Evolutionary conservation across 768 basidiomycete species (phyloP), one percentile per base, ranked within the genome.

Genomic region (Pluteus cervinus): DNA sequence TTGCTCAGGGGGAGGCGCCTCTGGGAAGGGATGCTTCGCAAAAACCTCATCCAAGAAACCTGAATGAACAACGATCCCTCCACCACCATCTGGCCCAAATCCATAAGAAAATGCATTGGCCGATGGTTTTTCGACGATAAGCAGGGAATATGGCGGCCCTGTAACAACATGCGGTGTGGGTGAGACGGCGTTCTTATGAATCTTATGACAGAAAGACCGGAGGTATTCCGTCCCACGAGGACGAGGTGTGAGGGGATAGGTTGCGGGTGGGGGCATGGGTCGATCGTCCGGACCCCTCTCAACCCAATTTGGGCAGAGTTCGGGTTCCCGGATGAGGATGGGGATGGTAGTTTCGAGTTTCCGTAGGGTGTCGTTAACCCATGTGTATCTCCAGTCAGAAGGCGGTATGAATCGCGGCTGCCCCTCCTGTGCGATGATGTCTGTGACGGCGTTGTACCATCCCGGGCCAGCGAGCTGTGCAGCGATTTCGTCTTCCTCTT

Each of bases 31-130:
- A 22, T 58, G 55, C 45, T 69, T 72, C 26, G 75, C 54, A 23
- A 96, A 66, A 36, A 97, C 81, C 38, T 90, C 81, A 53, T 97
- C 87, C 33, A 98, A 55, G 63, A 97, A 89, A 4, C 94, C 94
- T 9, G 87, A 88, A 58, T 89, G 97, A 7, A 99, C 79, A 38
- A 98, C 93, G 41, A 99, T 76, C 5, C 96, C 94, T 41, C 90
- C 92, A 1, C 82, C 88, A 24, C 88, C 86, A 50, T 91, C 79
- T 3, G 88, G 84, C 9, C 90, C 90, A 47, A 97, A 98, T 2
- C 94, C 94, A 53, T 93, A 97, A 1, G 86, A 88, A 57, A 99
- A 96, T 1, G 96, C 94, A 52, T 97, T 99, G 7, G 77, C 72
- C 2, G 79, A 68, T 1, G 88, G 81, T 43, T 81, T 79, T 35